A percentile compares a stretch with the other conserved stretches of the same genome.
phyloP scores from a whole-genome alignment of 257 asterid genomes.

The Solanum rostratum region DNA sequence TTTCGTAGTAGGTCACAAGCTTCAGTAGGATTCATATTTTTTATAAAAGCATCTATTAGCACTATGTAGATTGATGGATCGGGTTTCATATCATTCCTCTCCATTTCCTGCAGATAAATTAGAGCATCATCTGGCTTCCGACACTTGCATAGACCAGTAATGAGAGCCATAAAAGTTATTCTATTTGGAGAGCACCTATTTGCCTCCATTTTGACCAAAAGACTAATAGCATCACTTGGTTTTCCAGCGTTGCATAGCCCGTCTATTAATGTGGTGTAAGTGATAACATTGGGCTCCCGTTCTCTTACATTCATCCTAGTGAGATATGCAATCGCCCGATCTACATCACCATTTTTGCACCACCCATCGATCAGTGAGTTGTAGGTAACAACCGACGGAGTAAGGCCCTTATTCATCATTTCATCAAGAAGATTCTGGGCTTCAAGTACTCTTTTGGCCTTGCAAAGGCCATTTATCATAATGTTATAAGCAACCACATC shows the following conservation, averaged over 20 bases:
- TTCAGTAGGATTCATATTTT: slow-evolving; percentile 25
- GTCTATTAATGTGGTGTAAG: slow-evolving; percentile 72
- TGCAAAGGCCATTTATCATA: slow-evolving; percentile 67
- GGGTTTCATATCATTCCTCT: slow-evolving; percentile 50
- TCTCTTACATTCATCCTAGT: slow-evolving; percentile 45
- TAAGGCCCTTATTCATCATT: slow-evolving; percentile 58
- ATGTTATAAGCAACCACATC: slow-evolving; percentile 76
- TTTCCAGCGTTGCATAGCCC: slow-evolving; percentile 69
- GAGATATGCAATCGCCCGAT: slow-evolving; percentile 36
- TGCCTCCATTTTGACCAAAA: slow-evolving; percentile 57
- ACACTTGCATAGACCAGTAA: slow-evolving; percentile 87
- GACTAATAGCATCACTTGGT: slow-evolving; percentile 46
- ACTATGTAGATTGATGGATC: slow-evolving; percentile 46
- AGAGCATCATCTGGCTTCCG: slow-evolving; percentile 45
- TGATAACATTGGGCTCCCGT: slow-evolving; percentile 56
- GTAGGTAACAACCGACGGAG: slow-evolving; percentile 82
- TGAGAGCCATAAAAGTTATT: slow-evolving; percentile 76
- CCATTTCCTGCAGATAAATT: slow-evolving; percentile 57
- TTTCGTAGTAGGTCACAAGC: slow-evolving; percentile 33
- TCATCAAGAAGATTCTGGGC: slow-evolving; percentile 50
- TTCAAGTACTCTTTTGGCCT: slow-evolving; percentile 37
- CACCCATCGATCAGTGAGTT: slow-evolving; percentile 77
- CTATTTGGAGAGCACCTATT: slow-evolving; percentile 53
- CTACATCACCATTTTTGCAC: slow-evolving; percentile 58
- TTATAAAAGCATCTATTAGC: slow-evolving; percentile 44